These are phyloP conservation scores for Cystofilobasidium capitatum DNA, from an alignment of 768 basidiomycete genomes.

Conservation along the genomic window DNA sequence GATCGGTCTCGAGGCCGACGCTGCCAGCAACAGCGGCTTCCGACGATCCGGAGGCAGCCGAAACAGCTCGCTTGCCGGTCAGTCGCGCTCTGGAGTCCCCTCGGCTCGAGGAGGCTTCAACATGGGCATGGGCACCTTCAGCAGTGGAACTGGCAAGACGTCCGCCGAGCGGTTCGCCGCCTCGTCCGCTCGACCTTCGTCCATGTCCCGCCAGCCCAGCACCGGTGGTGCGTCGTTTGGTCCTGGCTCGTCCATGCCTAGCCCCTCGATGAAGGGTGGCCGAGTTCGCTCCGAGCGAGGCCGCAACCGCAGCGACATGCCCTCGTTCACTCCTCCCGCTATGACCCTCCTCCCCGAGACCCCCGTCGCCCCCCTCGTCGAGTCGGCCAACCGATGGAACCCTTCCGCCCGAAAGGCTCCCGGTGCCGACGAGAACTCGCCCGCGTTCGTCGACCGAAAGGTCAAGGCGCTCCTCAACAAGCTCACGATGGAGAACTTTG, in stretches of 20 bases:
- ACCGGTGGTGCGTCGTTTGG: conserved; percentile 8
- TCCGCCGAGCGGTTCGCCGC: conserved; percentile 26
- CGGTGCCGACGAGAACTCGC: conserved; percentile 54
- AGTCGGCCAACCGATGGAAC: conserved; percentile 71
- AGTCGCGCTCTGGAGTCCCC: conserved; percentile 11
- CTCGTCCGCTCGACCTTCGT: conserved; percentile 27
- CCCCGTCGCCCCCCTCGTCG: conserved; percentile 64
- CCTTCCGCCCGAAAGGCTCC: conserved; percentile 41
- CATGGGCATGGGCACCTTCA: conserved; percentile 37
- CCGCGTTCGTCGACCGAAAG: conserved; percentile 82
- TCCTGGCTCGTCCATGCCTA: neutral
- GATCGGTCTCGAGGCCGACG: conserved; percentile 73
- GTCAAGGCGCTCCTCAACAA: conserved; percentile 88
- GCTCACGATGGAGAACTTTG: conserved; percentile 92
- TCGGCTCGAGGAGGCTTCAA: conserved; percentile 7
- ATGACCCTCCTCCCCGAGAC: conserved; percentile 41
- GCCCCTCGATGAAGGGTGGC: conserved; percentile 34
- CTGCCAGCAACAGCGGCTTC: conserved; percentile 39
- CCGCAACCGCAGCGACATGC: conserved; percentile 54
- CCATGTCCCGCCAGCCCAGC: conserved; percentile 53
- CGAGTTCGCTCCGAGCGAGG: conserved; percentile 75
- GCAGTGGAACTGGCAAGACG: conserved; percentile 26
- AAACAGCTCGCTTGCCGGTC: conserved; percentile 14
- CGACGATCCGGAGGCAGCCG: conserved; percentile 18
- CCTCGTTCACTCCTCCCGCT: conserved; percentile 23